phyloP scores from a whole-genome alignment of 495 filamentous ascomycete species.

The Annulohypoxylon stygium region DNA sequence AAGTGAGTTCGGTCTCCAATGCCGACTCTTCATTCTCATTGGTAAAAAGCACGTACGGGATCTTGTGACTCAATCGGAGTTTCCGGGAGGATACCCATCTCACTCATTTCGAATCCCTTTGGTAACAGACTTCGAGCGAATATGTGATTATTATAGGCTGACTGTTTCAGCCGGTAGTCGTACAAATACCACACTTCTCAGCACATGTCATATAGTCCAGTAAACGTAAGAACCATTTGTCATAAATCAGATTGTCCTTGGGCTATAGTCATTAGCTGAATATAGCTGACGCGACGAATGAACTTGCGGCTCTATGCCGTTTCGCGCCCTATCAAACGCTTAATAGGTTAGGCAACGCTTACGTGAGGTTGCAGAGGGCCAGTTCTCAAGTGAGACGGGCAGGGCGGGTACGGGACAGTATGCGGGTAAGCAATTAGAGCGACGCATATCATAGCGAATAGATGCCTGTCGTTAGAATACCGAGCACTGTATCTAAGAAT shows the following conservation, averaged over 20 bases:
- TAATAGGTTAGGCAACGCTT: slow-evolving; percentile 10
- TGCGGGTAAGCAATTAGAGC: slow-evolving; percentile 29
- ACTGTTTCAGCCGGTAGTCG: neutral
- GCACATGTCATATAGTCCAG: neutral
- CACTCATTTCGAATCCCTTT: neutral
- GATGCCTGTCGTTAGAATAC: neutral
- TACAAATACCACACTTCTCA: neutral
- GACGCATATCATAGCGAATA: slow-evolving; percentile 21
- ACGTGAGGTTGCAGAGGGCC: slow-evolving; percentile 17
- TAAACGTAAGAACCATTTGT: neutral
- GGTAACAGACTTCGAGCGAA: neutral
- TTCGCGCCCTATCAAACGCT: neutral
- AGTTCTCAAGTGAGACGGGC: slow-evolving; percentile 27
- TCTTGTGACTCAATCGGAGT: neutral
- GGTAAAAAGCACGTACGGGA: neutral
- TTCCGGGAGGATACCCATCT: neutral
- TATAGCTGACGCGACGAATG: slow-evolving; percentile 1
- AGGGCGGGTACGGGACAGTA: slow-evolving; percentile 8
- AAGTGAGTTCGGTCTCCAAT: neutral
- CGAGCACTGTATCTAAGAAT: slow-evolving; percentile 5
- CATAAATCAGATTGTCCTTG: neutral
- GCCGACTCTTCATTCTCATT: neutral
- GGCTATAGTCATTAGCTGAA: neutral
- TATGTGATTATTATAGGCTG: neutral
- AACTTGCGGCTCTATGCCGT: slow-evolving; percentile 12